These are phyloP conservation scores for Oryza glaberrima DNA, from an alignment of 176 grass and related monocot genomes.

Conservation along the genomic window DNA sequence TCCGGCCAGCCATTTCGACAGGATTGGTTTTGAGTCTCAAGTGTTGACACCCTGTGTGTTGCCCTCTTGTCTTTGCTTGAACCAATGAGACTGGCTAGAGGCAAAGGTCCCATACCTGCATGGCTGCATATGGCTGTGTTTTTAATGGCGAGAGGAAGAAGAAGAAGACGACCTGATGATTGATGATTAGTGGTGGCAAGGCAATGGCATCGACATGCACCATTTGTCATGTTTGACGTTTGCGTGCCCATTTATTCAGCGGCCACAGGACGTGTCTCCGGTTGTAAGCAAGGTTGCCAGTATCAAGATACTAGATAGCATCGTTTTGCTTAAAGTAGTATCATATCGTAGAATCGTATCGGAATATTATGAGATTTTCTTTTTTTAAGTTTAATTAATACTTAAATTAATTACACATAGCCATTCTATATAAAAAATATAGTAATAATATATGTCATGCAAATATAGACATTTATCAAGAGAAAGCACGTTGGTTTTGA, in stretches of 20 bases:
- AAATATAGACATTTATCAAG: too few species aligned
- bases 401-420: too few species aligned
- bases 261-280: background rate
- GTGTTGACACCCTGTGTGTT: background rate
- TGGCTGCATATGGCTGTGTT: background rate
- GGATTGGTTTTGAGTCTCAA: background rate
- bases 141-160: background rate
- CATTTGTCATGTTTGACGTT: conserved; percentile 32
- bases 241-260: conserved; percentile 1
- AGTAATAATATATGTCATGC: too few species aligned
- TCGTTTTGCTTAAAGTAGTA: too few species aligned
- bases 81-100: background rate
- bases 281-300: too few species aligned
- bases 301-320: too few species aligned
- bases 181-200: background rate
- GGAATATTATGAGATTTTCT: too few species aligned
- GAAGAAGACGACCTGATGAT: background rate
- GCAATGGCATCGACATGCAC: conserved; percentile 11
- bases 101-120: background rate
- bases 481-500: too few species aligned
- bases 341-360: too few species aligned
- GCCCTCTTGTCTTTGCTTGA: conserved; percentile 6
- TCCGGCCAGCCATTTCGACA: conserved; percentile 20
- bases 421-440: too few species aligned
- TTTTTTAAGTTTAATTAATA: too few species aligned